phyloP scores from a whole-genome alignment of 805 yeast species.

The Tetrapisispora namnaoensis region DNA sequence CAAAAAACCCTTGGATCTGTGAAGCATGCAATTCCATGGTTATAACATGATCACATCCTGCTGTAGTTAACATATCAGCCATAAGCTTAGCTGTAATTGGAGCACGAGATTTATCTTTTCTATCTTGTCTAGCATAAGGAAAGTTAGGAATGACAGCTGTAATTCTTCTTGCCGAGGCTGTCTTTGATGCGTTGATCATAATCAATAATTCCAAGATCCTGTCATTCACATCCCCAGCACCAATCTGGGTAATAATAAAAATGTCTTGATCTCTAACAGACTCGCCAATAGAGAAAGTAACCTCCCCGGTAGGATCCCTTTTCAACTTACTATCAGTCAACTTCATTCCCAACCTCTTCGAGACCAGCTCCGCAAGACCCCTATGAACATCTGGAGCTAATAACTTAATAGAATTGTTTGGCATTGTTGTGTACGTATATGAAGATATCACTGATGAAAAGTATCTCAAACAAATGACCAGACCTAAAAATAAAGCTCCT shows the following conservation, averaged over 20 bases:
- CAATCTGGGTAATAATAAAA: constrained; percentile 74
- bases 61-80: constrained; percentile 84
- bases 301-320: constrained; percentile 64
- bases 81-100: constrained; percentile 92
- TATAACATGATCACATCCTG: constrained; percentile 92
- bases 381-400: constrained; percentile 61
- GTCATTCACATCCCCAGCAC: constrained; percentile 79
- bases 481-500: neutral
- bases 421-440: constrained; percentile 34
- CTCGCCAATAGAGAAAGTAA: constrained; percentile 67
- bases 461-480: no score
- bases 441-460: no score
- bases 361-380: constrained; percentile 60
- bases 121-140: constrained; percentile 96
- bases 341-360: constrained; percentile 48
- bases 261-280: constrained; percentile 81
- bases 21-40: constrained; percentile 97
- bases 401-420: constrained; percentile 60
- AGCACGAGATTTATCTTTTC: constrained; percentile 91
- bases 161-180: constrained; percentile 91
- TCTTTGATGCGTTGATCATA: constrained; percentile 86
- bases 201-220: constrained; percentile 77
- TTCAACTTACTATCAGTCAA: constrained; percentile 55
- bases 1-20: constrained; percentile 94
- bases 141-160: constrained; percentile 93